These are phyloP conservation scores for Paspalum vaginatum DNA, from an alignment of 176 grass and related monocot species.

Conservation along the genomic window DNA sequence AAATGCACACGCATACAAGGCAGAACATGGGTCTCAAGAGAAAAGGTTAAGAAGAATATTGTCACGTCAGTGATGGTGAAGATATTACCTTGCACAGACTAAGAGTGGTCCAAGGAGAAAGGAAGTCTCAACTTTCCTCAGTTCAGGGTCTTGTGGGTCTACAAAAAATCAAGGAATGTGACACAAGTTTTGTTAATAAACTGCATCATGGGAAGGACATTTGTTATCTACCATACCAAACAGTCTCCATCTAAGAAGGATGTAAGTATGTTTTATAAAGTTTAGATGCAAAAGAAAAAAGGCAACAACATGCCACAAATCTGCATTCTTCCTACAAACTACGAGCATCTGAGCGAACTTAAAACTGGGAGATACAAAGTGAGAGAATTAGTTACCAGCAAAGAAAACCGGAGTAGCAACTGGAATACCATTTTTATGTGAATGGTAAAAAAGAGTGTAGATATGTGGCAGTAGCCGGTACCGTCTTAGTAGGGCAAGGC, in stretches of 20 bases:
- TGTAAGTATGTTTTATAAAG: background rate
- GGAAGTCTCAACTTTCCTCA: slow-evolving; percentile 86
- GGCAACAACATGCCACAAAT: background rate
- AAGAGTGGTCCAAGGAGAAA: slow-evolving; percentile 90
- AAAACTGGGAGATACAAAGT: background rate
- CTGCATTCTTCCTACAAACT: slow-evolving; percentile 23
- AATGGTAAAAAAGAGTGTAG: slow-evolving; percentile 88
- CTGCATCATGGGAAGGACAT: background rate
- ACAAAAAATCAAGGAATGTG: slow-evolving; percentile 39
- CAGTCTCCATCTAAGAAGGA: background rate
- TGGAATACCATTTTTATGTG: slow-evolving; percentile 72
- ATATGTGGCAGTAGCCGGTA: slow-evolving; percentile 83
- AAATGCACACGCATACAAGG: slow-evolving; percentile 15
- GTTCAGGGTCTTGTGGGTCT: slow-evolving; percentile 70
- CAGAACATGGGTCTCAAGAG: slow-evolving; percentile 19
- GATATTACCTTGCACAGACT: slow-evolving; percentile 77
- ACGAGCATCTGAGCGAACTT: slow-evolving; percentile 29
- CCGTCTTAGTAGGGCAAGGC: slow-evolving; percentile 87
- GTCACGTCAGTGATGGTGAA: background rate
- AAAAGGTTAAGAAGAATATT: background rate
- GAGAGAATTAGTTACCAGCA: slow-evolving; percentile 63
- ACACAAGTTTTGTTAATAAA: slow-evolving; percentile 7
- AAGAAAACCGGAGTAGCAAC: slow-evolving; percentile 87
- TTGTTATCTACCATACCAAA: background rate
- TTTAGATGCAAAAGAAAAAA: slow-evolving; percentile 4